phyloP scores from a whole-genome alignment of 2,329 filamentous ascomycete species.

The Drechslera avenae region DNA sequence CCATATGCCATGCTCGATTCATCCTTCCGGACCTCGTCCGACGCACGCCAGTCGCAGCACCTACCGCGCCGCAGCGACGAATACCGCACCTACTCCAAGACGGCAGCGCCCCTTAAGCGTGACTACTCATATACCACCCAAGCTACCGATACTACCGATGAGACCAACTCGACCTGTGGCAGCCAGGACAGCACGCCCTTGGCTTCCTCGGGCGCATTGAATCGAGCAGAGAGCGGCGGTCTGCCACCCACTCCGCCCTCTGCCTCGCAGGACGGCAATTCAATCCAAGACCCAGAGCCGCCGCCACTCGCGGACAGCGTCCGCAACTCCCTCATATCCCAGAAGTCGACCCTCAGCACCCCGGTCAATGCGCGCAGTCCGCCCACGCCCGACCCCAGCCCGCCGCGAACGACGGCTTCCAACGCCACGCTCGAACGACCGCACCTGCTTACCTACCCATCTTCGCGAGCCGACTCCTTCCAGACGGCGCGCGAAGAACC shows the following conservation, averaged over 20 bases:
- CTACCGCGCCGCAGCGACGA: conserved; percentile 38
- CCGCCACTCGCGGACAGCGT: conserved; percentile 50
- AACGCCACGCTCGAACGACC: conserved; percentile 33
- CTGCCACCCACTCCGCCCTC: conserved; percentile 55
- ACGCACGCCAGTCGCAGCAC: conserved; percentile 33
- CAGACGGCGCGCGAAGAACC: conserved; percentile 53
- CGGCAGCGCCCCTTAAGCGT: conserved; percentile 29
- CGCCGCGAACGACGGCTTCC: conserved; percentile 37
- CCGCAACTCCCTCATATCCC: conserved; percentile 45
- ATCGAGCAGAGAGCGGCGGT: conserved; percentile 42
- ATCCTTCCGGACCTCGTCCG: conserved; percentile 36
- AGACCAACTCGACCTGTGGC: conserved; percentile 31
- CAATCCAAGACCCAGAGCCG: conserved; percentile 29
- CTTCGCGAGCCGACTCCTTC: conserved; percentile 54
- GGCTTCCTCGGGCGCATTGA: conserved; percentile 32
- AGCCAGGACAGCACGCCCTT: conserved; percentile 37
- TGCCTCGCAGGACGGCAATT: conserved; percentile 39
- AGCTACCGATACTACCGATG: conserved; percentile 41
- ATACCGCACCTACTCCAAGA: conserved; percentile 27
- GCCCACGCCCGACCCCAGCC: conserved; percentile 47
- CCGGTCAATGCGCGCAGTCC: conserved; percentile 50
- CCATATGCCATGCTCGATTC: conserved; percentile 41
- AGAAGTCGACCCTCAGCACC: conserved; percentile 49
- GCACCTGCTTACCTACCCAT: conserved; percentile 43
- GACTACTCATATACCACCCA: conserved; percentile 27